Evolutionary conservation across 2,329 filamentous ascomycete genomes (phyloP), one percentile per base, ranked within the genome.

Genomic region (Aspergillus neotritici): DNA sequence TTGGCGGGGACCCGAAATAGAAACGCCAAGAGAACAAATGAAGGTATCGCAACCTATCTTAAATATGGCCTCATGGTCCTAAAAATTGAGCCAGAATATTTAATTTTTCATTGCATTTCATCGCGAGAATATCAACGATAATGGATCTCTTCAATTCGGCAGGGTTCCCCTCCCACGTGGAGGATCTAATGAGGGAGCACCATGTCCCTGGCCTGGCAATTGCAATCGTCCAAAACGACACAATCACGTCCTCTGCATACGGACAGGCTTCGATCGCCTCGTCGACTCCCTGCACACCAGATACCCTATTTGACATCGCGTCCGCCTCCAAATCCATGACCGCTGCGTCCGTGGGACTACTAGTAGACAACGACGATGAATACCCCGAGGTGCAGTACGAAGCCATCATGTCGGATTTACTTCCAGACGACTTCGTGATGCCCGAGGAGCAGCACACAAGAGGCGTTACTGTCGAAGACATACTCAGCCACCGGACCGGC

Each of bases 381-480:
- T 63, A 58, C 43, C 57, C 63, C 11, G 46, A 66, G 2, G 51
- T 72, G 3, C 63, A 70, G 30, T 80, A 75, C 73, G 56, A 64
- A 3, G 73, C 74, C 1, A 66, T 67, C 2, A 67, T 80, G 28
- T 67, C 66, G 1, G 59, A 60, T 12, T 55, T 80, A 1, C 64
- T 80, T 3, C 67, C 66, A 1, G 71, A 74, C 1, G 77, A 79
- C 39, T 80, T 79, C 46, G 69, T 77, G 1, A 61, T 79, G 9
- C 49, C 64, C 10, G 70, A 74, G 40, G 61, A 65, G 0, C 71
- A 67, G 53, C 66, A 69, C 11, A 79, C 74, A 1, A 56, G 63
- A 16, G 68, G 74, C 46, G 57, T 78, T 32, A 80, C 75, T 0
- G 56, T 80, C 5, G 73, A 79, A 43, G 78, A 82, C 43, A 70